phyloP scores from a whole-genome alignment of 202 grass and related monocot genomes.

The Saccharum hybrid region DNA sequence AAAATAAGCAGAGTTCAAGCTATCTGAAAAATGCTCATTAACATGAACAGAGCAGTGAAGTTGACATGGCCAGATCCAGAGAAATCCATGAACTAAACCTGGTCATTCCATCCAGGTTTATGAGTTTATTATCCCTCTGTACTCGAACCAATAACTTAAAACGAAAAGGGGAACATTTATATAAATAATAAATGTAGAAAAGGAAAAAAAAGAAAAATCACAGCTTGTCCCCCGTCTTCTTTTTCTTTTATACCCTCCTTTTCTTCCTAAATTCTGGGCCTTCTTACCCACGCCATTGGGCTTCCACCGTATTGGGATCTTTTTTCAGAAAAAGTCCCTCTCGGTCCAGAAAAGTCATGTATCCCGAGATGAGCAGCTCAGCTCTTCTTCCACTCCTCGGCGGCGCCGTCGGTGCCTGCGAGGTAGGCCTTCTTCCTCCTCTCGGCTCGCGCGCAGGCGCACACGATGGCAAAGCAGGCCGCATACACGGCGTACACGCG shows the following conservation, averaged over 20 bases:
- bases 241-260: constrained; percentile 10
- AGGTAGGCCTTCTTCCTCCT: constrained; percentile 89
- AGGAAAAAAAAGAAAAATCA: not conserved
- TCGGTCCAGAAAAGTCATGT: not conserved
- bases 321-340: constrained; percentile 26
- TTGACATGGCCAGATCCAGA: not conserved
- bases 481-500: constrained; percentile 89
- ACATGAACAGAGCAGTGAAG: too few species aligned
- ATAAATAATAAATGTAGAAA: constrained; percentile 6
- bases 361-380: constrained; percentile 25
- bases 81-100: not conserved
- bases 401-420: constrained; percentile 50
- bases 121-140: constrained; percentile 39
- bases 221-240: not conserved
- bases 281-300: constrained; percentile 35
- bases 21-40: too few species aligned
- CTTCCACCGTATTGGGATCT: constrained; percentile 17
- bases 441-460: constrained; percentile 83
- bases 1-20: too few species aligned
- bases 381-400: constrained; percentile 92
- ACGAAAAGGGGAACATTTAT: too few species aligned
- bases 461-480: constrained; percentile 81
- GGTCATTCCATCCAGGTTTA: not conserved
- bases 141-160: constrained; percentile 43
- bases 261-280: not conserved